Evolutionary conservation across 768 basidiomycete species (phyloP), one percentile per base, ranked within the genome.

Genomic region (Hysterangium stoloniferum): DNA sequence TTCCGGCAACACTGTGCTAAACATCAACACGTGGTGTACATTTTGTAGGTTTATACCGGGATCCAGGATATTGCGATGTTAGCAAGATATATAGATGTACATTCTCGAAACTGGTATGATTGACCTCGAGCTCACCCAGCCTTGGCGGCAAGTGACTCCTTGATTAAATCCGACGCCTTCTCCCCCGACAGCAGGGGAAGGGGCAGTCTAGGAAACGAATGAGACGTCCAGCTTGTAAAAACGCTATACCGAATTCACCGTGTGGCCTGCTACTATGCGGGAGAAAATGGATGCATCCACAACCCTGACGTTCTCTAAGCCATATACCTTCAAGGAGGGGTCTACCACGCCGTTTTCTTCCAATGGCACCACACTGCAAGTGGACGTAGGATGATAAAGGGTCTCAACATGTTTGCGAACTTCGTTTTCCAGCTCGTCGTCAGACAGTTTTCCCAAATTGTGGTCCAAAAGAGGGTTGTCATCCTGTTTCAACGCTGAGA

Each of bases 91-190:
- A n/a, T n/a, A n/a, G n/a, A n/a, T n/a, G n/a, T n/a, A n/a, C n/a
- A n/a, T n/a, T n/a, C n/a, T n/a, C n/a, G n/a, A n/a, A n/a, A n/a
- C n/a, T n/a, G n/a, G n/a, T n/a, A n/a, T n/a, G n/a, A n/a, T n/a
- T n/a, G n/a, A n/a, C n/a, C n/a, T n/a, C n/a, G n/a, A n/a, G n/a
- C n/a, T n/a, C n/a, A n/a, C n/a, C 9, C n/a, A n/a, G n/a, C n/a
- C n/a, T n/a, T n/a, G n/a, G n/a, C n/a, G n/a, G n/a, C 33, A 17
- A 44, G 29, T 9, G 47, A 35, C 17, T 48, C 12, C 22, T 54
- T 57, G 45, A 60, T 52, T 11, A 57, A 28, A 28, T 58, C 58
- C 9, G 58, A 53, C 20, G 55, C 54, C 42, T 58, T 60, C 52
- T 60, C 59, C 7, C n/a, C 48, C 58, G 13, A 60, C 31, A 15